phyloP scores from a whole-genome alignment of 306 rosid genomes.

The Nissolia schottii region DNA sequence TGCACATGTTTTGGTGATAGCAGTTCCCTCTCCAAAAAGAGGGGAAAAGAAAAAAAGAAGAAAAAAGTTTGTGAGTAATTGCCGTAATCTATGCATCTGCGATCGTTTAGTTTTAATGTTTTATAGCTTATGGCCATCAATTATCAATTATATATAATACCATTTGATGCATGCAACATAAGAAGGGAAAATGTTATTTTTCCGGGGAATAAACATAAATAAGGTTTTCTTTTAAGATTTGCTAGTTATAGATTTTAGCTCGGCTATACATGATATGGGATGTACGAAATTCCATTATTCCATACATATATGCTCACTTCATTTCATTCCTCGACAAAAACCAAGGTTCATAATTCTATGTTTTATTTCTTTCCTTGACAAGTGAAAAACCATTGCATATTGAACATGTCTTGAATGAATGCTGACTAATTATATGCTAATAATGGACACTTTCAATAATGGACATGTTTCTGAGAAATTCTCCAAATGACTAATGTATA shows the following conservation, averaged over 20 bases:
- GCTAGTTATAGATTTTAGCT: slow-evolving; percentile 20
- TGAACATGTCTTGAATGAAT: slow-evolving; percentile 20
- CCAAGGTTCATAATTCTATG: slow-evolving; percentile 6
- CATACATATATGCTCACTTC: slow-evolving; percentile 16
- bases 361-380: not conserved
- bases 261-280: slow-evolving; percentile 29
- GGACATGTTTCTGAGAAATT: slow-evolving; percentile 37
- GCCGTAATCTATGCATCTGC: not conserved
- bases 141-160: too few species aligned
- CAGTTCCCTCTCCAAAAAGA: not conserved
- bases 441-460: slow-evolving; percentile 21
- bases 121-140: too few species aligned
- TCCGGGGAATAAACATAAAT: not conserved
- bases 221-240: not conserved
- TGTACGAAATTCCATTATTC: slow-evolving; percentile 49
- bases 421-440: slow-evolving; percentile 19
- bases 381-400: slow-evolving; percentile 17
- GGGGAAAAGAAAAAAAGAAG: too few species aligned
- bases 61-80: not conserved
- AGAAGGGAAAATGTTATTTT: not conserved
- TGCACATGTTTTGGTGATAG: not conserved
- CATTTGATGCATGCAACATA: not conserved
- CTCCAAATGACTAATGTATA: slow-evolving; percentile 14
- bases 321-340: slow-evolving; percentile 14
- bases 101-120: not conserved